phyloP scores from a whole-genome alignment of 1,284 basidiomycete species.

The Ceratobasidium sp. region DNA sequence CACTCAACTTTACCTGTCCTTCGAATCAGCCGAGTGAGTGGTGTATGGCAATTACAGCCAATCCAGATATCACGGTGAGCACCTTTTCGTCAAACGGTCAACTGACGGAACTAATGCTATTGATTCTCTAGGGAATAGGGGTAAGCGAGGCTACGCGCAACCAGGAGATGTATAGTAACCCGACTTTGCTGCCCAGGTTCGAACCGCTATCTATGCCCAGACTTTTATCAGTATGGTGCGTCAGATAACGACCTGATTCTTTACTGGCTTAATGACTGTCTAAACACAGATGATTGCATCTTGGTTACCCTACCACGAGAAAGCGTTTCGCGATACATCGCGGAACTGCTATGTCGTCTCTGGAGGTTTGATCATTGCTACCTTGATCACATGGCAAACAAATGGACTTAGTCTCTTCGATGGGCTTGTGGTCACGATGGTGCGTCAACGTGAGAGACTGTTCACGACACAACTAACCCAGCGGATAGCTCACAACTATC shows the following conservation, averaged over 20 bases:
- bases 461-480: not conserved
- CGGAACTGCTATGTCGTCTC: conserved; percentile 39
- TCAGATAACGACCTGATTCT: too few species aligned
- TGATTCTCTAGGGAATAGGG: conserved; percentile 17
- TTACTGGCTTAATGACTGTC: not conserved
- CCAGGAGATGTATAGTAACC: not conserved
- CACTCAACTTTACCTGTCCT: too few species aligned
- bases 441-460: not conserved
- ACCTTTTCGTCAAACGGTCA: not conserved
- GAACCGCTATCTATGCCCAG: conserved; percentile 37
- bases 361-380: conserved; percentile 29
- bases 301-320: conserved; percentile 29
- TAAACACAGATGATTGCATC: conserved; percentile 24
- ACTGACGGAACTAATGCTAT: not conserved
- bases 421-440: conserved; percentile 27
- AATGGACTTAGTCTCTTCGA: conserved; percentile 32
- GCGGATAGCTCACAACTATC: conserved; percentile 35
- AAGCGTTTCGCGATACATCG: conserved; percentile 41
- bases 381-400: conserved; percentile 23
- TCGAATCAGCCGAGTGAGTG: too few species aligned
- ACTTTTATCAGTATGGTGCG: conserved; percentile 38
- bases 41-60: conserved; percentile 18
- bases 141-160: not conserved
- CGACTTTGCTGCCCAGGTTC: conserved; percentile 1
- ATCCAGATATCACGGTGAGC: conserved; percentile 43